phyloP scores from a whole-genome alignment of 495 filamentous ascomycete genomes.

The Antarctomyces pellizariae region DNA sequence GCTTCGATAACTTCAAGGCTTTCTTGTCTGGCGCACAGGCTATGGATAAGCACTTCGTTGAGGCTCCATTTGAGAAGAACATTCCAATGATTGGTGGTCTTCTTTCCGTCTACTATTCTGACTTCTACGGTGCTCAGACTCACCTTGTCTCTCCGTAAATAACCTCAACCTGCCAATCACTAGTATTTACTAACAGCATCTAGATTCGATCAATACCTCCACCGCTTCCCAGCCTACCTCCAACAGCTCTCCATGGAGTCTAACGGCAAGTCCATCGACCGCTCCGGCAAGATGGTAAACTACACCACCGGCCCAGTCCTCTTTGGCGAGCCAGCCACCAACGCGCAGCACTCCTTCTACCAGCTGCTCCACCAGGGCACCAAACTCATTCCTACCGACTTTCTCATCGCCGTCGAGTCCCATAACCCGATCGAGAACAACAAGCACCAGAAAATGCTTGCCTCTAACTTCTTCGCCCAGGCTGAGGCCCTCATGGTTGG shows the following conservation, averaged over 20 bases:
- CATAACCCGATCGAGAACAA: constrained; percentile 87
- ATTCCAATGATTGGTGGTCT: constrained; percentile 83
- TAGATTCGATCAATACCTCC: constrained; percentile 93
- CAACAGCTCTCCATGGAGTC: constrained; percentile 99
- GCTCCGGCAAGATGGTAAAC: constrained; percentile 72
- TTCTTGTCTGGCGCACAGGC: constrained; percentile 89
- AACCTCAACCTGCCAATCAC: constrained; percentile 1
- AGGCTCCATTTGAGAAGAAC: constrained; percentile 77
- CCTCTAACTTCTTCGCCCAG: constrained; percentile 96
- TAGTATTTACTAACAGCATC: neutral
- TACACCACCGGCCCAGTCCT: constrained; percentile 90
- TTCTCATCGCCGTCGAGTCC: constrained; percentile 83
- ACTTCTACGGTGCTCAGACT: constrained; percentile 95
- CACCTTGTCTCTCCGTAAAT: constrained; percentile 78
- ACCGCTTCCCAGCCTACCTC: constrained; percentile 96
- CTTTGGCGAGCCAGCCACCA: constrained; percentile 95
- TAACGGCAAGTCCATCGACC: constrained; percentile 94
- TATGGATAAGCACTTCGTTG: constrained; percentile 96
- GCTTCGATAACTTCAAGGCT: constrained; percentile 90
- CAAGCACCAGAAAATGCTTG: constrained; percentile 96
- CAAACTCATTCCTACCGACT: constrained; percentile 94
- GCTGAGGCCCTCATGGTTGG: constrained; percentile 96
- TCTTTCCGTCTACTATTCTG: constrained; percentile 92
- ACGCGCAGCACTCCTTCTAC: constrained; percentile 99
- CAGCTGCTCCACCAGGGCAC: constrained; percentile 97